Base-by-base conservation (phyloP, 495 filamentous ascomycete genomes). In the Wilcoxina mikolae region DNA sequence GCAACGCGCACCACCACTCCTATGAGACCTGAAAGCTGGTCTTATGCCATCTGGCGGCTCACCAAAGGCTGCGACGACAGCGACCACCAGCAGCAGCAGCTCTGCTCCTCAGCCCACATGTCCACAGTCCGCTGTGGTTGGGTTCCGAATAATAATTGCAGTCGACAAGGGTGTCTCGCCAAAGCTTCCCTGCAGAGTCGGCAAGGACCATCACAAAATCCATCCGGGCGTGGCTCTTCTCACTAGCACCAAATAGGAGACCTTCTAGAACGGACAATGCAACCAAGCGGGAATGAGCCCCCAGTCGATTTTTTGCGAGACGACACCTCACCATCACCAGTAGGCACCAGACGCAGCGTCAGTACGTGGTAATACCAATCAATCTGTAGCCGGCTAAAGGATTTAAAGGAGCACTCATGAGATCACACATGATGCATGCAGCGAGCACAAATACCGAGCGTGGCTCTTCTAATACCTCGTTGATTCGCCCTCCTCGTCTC, bases 201-300 rank as follows among this genome's bases (percentile, higher is more conserved):
- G 61, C 60, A 62, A 54, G 59, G 58, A 61, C 60, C 54, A 62
- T 33, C 50, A 31, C 60, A 62, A 57, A 54, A 47, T 53, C 45
- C 59, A 55, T 45, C 42, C 44, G 45, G 56, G 56, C 53, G 31
- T 63, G 55, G 41, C 42, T 53, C 20, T 12, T 12, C 46, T 20
- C 12, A 3, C 46, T 49, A 49, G 46, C 12, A 11, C 50, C 27
- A 24, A 63, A 62, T 33, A 56, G 59, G 60, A 63, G 58, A 51
- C 41, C 51, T 63, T 63, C 60, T 56, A 59, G 60, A 63, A 62
- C n/a, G 43, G 43, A 46, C 22, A 5, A 20, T 5, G n/a, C 43
- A 46, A 18, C n/a, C n/a, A 17, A 46, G 43, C 43, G n/a, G 22
- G 15, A 17, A 17, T 18, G n/a, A 17, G 24, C 42, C 51, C 44